Conservation (phyloP, 805 yeast genomes). For the Tetrapisispora fleetii region DNA sequence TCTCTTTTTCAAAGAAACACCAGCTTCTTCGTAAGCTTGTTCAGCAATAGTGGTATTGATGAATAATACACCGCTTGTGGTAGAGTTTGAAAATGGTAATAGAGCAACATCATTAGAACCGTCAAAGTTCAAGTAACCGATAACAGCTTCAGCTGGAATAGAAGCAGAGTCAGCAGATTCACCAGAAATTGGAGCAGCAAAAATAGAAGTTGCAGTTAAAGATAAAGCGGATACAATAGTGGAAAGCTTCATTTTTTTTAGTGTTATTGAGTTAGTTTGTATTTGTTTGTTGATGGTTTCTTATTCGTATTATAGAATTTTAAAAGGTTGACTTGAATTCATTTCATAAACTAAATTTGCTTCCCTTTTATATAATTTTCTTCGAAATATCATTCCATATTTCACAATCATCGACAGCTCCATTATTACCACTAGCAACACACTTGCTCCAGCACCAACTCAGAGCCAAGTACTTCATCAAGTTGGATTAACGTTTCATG, state of each 20-base stretch:
- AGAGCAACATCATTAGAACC: constrained; percentile 21
- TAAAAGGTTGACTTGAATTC: neutral
- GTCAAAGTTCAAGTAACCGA: constrained; percentile 23
- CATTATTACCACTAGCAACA: no score
- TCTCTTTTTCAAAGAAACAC: constrained; percentile 15
- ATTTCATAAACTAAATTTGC: neutral
- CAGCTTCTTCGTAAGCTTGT: constrained; percentile 13
- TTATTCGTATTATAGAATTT: neutral
- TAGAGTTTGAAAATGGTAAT: constrained; percentile 22
- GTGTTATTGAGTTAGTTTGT: neutral
- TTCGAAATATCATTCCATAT: neutral
- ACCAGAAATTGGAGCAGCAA: constrained; percentile 21
- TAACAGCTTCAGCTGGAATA: constrained; percentile 26
- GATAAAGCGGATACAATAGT: constrained; percentile 9
- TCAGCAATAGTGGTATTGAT: constrained; percentile 26
- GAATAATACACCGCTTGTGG: constrained; percentile 23
- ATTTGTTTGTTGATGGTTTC: constrained; percentile 1
- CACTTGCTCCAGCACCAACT: neutral
- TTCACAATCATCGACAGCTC: no score
- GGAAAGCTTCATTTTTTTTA: constrained; percentile 14
- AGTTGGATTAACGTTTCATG: neutral
- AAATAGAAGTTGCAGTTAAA: constrained; percentile 7
- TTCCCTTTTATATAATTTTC: neutral
- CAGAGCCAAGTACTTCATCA: neutral
- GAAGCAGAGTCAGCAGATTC: constrained; percentile 5